Base-by-base conservation (phyloP, 2,329 filamentous ascomycete species). In the Paracoccidioides brasiliensis region DNA sequence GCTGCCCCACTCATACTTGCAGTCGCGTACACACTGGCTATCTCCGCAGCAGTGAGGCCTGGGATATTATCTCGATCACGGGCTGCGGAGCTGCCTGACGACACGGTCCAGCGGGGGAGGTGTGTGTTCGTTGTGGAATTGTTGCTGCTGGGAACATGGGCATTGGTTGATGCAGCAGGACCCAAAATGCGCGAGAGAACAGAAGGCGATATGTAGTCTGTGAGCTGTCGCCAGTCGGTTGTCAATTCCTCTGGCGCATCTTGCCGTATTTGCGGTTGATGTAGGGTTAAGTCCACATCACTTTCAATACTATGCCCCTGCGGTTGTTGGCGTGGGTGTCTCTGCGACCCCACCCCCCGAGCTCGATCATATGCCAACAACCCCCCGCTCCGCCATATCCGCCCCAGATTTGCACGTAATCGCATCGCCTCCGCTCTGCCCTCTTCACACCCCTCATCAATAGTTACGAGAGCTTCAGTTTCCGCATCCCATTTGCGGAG, bases 51-150 rank as follows among this genome's bases (percentile, higher is more conserved):
- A n/a, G 64, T 62, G n/a, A 84, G 65, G 0, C 81, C 81, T 0
- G 81, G 80, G 52, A 84, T 84, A 56, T 77, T 67, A 61, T 84
- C 81, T 15, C 77, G 66, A 64, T 84, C 82, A 37, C 74, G 69
- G 9, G 68, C 64, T 0, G 80, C 80, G 4, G 79, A 78, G 48
- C 79, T 82, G 14, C 76, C 78, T 14, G 81, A 81, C 0, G 77
- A 80, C 28, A 84, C 66, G 50, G 69, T 73, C 80, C 80, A 84
- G 50, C 69, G 62, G 28, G 12, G 22, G 8, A 12, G 28, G 9
- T 2, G 14, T 32, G 49, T 14, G n/a, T 10, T 9, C 5, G 38
- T 30, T 8, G 38, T 32, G 28, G 9, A 9, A 7, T 9, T 9
- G 32, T 41, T 37, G 22, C 30, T 37, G 37, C 22, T 28, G 35